Percentiles rank a stretch among this genome's conserved stretches.
phyloP scores from a whole-genome alignment of 2,329 filamentous ascomycete species.

The Botrytis porri region DNA sequence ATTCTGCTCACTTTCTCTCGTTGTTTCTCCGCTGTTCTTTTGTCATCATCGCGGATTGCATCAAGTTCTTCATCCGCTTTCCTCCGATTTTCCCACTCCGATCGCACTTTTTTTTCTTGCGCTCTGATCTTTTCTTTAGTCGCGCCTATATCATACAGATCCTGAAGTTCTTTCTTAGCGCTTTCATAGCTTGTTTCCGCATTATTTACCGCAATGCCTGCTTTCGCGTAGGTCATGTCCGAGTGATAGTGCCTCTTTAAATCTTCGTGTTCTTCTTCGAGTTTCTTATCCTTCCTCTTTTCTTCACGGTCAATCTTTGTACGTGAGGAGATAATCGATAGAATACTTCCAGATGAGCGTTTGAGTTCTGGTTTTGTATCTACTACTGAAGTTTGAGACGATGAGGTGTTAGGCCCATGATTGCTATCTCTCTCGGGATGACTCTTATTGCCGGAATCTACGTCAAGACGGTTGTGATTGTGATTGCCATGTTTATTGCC shows the following conservation, averaged over 20 bases:
- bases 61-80: not conserved
- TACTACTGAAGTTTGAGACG: not conserved
- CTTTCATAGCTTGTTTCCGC: too few relatives aligned
- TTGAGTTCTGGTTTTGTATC: not conserved
- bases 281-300: not conserved
- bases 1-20: accelerated
- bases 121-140: accelerated
- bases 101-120: not conserved
- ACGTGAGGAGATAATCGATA: not conserved
- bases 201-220: too few relatives aligned
- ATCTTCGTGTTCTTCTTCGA: not conserved
- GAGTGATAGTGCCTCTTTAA: not conserved
- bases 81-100: accelerated
- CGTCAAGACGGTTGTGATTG: too few relatives aligned
- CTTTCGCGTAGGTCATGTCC: not conserved
- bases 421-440: not conserved
- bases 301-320: not conserved
- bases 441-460: not conserved
- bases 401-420: not conserved
- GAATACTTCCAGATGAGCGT: not conserved
- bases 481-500: not conserved
- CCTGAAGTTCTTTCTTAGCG: too few relatives aligned
- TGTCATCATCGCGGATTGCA: accelerated
- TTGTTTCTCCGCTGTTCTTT: not conserved
- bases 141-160: too few relatives aligned